Evolutionary conservation across 257 asterid genomes (phyloP), one percentile per base, ranked within the genome.

Genomic region (Solanum sitiens): DNA sequence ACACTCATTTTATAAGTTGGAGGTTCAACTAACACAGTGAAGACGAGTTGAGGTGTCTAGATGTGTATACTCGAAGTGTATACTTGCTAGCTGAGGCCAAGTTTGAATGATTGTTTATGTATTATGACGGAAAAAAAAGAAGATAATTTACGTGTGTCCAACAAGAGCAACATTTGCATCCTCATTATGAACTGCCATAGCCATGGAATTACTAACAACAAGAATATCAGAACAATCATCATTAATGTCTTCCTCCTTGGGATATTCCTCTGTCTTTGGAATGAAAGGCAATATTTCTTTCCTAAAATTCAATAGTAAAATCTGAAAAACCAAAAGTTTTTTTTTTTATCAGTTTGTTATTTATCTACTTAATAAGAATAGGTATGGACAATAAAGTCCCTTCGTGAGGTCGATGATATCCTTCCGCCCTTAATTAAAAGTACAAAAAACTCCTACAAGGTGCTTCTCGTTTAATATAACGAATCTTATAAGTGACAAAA

Each of bases 141-240:
- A 47, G 27, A 27, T 39, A 82, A 63, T 94, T 87, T 87, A 95
- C 98, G 94, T 93, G 85, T 96, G 98, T 74, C 98, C 98, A n/a
- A 94, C 86, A 8, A 96, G 91, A 3, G 98, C 98, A 21, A 94
- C 94, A 89, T 94, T 96, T 27, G 98, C 99, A 87, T 95, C 99
- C 94, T 96, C 99, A 50, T 96, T 96, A 71, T 96, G 98, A 86
- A 93, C 98, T 25, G 97, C 99, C 87, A 94, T 50, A 63, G 98
- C 98, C 95, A 96, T 90, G 86, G 98, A 89, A 40, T 93, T 91
- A 86, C 89, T 50, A 53, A 95, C 99, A 50, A 96, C 95, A 86
- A 96, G 96, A 90, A 96, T 88, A 86, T 90, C 93, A 7, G 98
- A 94, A 89, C 99, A 96, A 86, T 95, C 98, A 77, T 92, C 97